Evolutionary conservation across 352 stramenopile genomes (phyloP).

Genomic region (Elongisporangium anandrum): DNA sequence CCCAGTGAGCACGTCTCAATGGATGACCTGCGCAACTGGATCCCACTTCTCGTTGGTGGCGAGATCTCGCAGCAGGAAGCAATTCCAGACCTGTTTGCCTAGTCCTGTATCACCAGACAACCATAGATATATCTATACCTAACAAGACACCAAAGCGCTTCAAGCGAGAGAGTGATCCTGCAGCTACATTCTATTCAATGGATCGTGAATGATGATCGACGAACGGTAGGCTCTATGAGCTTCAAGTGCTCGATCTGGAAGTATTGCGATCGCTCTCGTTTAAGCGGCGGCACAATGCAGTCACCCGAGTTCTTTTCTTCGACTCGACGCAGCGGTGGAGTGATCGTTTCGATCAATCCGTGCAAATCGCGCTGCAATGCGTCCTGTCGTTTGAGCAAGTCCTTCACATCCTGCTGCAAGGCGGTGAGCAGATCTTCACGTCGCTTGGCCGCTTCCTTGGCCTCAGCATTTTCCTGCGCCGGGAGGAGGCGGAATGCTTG

Average conservation of each 20-base stretch:
- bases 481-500: background rate
- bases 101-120: slow-evolving; percentile 2
- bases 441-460: background rate
- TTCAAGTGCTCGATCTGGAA: slow-evolving; percentile 6
- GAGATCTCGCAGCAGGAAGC: slow-evolving; percentile 49
- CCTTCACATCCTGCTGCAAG: slow-evolving; percentile 12
- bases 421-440: background rate
- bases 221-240: background rate
- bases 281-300: slow-evolving; percentile 11
- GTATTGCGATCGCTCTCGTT: slow-evolving; percentile 18
- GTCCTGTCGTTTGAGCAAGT: slow-evolving; percentile 19
- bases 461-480: background rate
- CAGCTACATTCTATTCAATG: background rate
- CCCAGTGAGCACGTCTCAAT: slow-evolving; percentile 9
- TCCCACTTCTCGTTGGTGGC: slow-evolving; percentile 51
- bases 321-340: background rate
- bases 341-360: slow-evolving; percentile 5
- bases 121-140: slow-evolving; percentile 17
- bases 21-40: slow-evolving; percentile 52
- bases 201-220: background rate
- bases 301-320: slow-evolving; percentile 12
- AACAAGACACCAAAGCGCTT: background rate
- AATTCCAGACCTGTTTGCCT: slow-evolving; percentile 28
- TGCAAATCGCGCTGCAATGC: slow-evolving; percentile 18
- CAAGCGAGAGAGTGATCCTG: background rate